Conservation (phyloP, 108 stramenopile species). For the Pelagomonas calceolata region DNA sequence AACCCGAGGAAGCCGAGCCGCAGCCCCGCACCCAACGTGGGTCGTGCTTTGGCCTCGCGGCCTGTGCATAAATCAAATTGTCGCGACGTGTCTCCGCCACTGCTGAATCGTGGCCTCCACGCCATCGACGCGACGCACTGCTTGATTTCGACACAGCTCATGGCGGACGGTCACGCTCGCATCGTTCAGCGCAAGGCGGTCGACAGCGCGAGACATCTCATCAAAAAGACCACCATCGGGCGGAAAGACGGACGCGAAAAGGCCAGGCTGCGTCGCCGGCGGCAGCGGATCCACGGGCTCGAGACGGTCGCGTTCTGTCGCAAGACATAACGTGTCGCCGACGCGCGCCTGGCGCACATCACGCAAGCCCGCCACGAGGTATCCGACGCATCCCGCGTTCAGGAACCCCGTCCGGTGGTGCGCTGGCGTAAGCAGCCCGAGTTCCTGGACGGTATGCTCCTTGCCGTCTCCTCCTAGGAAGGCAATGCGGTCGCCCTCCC, state of each 20-base stretch:
- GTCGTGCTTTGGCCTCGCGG: too few relatives aligned
- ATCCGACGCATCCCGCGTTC: conserved; percentile 80
- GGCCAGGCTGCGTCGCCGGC: conserved; percentile 53
- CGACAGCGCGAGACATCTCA: conserved; percentile 71
- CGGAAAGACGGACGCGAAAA: conserved; percentile 91
- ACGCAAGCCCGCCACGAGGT: conserved; percentile 70
- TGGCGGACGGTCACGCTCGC: conserved; percentile 15
- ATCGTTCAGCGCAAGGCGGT: conserved; percentile 82
- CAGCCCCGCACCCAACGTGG: conserved; percentile 77
- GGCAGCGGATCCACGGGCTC: not conserved
- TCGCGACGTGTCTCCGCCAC: too few relatives aligned
- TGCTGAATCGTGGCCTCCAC: too few relatives aligned
- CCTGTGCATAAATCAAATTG: too few relatives aligned
- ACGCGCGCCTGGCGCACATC: conserved; percentile 81
- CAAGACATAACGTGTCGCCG: conserved; percentile 64
- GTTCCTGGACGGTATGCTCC: conserved; percentile 57
- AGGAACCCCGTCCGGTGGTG: conserved; percentile 49
- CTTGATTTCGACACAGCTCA: too few relatives aligned
- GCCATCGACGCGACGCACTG: too few relatives aligned
- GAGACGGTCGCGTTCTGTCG: too few relatives aligned
- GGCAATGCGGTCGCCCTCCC: conserved; percentile 34
- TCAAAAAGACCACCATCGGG: conserved; percentile 81
- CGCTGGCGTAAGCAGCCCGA: conserved; percentile 78
- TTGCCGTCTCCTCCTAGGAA: not conserved
- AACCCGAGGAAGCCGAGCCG: conserved; percentile 92